Evolutionary conservation across 345 rosid genomes (phyloP).

Genomic region (Raphanus sativus): DNA sequence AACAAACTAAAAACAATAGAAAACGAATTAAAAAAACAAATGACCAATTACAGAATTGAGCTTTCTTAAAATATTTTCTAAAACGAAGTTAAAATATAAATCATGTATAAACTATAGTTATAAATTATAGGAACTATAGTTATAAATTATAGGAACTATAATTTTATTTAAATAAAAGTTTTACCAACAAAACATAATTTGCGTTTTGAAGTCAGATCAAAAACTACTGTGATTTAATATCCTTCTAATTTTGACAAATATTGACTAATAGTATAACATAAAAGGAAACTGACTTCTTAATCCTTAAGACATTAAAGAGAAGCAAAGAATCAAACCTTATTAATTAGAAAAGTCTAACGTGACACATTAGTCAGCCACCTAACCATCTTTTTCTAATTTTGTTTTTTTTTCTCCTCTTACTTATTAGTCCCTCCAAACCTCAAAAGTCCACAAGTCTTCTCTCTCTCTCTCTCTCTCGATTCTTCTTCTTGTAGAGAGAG

Average conservation of each 20-base stretch:
- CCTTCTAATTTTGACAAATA: conserved; percentile 3
- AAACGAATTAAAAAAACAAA: too few species aligned
- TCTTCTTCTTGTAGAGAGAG: not conserved
- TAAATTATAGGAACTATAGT: too few species aligned
- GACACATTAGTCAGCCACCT: conserved; percentile 37
- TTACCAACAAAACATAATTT: not conserved
- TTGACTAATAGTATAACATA: conserved; percentile 1
- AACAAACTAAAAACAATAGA: too few species aligned
- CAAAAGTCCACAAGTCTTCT: conserved; percentile 25
- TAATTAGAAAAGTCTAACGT: conserved; percentile 19
- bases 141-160: too few species aligned
- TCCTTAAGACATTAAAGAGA: not conserved
- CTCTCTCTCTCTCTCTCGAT: conserved; percentile 4
- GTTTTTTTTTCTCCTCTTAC: not conserved
- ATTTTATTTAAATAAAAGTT: not conserved
- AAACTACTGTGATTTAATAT: not conserved
- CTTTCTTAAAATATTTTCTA: too few species aligned
- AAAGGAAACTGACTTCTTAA: conserved; percentile 8
- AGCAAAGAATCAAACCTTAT: conserved; percentile 8
- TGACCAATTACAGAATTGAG: too few species aligned
- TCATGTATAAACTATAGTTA: too few species aligned
- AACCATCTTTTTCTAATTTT: conserved; percentile 8
- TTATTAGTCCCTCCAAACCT: conserved; percentile 19
- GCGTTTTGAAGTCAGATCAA: not conserved
- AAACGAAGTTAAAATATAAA: too few species aligned